Evolutionary conservation across 176 grass and related monocot genomes (phyloP).

Genomic region (Carex littledalei): DNA sequence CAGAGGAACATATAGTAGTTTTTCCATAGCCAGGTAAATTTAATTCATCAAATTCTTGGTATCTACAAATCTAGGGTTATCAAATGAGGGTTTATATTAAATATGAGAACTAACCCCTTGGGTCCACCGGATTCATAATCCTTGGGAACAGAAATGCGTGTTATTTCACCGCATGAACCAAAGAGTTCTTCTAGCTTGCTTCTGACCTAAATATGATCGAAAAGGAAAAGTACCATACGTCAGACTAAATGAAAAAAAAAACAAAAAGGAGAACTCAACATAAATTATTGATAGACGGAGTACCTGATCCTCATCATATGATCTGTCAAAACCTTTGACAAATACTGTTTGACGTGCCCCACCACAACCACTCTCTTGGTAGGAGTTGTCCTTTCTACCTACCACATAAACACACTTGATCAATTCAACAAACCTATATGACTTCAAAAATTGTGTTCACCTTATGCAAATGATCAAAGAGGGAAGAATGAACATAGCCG

Average conservation of each 20-base stretch:
- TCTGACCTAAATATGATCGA: slow-evolving; percentile 40
- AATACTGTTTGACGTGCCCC: slow-evolving; percentile 49
- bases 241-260: too few species aligned
- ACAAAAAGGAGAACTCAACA: too few species aligned
- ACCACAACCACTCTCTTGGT: slow-evolving; percentile 44
- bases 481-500: slow-evolving; percentile 33
- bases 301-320: slow-evolving; percentile 53
- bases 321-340: slow-evolving; percentile 60
- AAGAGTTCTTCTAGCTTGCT: slow-evolving; percentile 58
- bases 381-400: slow-evolving; percentile 49
- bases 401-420: neutral
- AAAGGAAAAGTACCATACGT: neutral
- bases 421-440: neutral
- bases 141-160: slow-evolving; percentile 48
- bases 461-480: neutral
- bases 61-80: too few species aligned
- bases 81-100: neutral
- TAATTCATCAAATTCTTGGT: neutral
- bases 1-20: neutral
- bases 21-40: neutral
- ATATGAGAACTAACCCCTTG: slow-evolving; percentile 57
- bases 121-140: slow-evolving; percentile 49
- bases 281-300: neutral
- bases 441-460: neutral
- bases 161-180: slow-evolving; percentile 58